phyloP scores from a whole-genome alignment of 2,329 filamentous ascomycete genomes.

The Cryoendolithus antarcticus region DNA sequence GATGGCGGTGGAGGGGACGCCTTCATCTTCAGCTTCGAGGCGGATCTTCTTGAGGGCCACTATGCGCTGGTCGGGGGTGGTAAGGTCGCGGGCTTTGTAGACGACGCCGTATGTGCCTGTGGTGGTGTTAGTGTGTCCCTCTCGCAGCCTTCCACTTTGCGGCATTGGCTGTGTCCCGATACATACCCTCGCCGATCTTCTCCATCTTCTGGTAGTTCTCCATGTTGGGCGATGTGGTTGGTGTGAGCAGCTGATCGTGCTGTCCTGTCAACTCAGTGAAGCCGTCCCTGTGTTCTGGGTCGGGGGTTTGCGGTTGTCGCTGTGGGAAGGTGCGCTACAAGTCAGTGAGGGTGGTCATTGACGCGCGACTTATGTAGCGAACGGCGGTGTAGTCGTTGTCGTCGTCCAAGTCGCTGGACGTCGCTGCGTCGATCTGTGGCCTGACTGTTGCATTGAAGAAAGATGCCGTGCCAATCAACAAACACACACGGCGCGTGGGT shows the following conservation, averaged over 20 bases:
- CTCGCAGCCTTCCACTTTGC: neutral
- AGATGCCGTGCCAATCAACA: neutral
- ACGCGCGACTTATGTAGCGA: too few relatives aligned
- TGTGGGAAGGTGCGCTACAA: too few relatives aligned
- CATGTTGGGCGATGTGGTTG: slow-evolving; percentile 41
- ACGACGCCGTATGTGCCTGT: slow-evolving; percentile 88
- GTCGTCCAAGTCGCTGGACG: neutral
- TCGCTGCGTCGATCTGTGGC: neutral
- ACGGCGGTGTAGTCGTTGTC: too few relatives aligned
- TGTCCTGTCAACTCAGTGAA: too few relatives aligned
- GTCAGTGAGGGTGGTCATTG: too few relatives aligned
- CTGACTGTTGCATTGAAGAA: neutral
- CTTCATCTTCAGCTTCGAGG: slow-evolving; percentile 88
- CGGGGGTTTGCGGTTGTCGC: too few relatives aligned
- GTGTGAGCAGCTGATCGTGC: too few relatives aligned
- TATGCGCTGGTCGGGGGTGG: slow-evolving; percentile 63
- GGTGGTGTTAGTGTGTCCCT: slow-evolving; percentile 1
- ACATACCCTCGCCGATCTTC: slow-evolving; percentile 83
- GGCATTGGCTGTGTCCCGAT: too few relatives aligned
- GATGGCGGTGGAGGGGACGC: slow-evolving; percentile 83
- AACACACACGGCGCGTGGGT: too few relatives aligned
- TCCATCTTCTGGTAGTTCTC: slow-evolving; percentile 95
- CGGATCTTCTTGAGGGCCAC: slow-evolving; percentile 93
- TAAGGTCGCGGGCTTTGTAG: slow-evolving; percentile 83
- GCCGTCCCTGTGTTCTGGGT: too few relatives aligned